Percentiles rank a stretch among this genome's conserved stretches.
phyloP scores from a whole-genome alignment of 176 grass and related monocot species.

The Triticum dicoccoides region DNA sequence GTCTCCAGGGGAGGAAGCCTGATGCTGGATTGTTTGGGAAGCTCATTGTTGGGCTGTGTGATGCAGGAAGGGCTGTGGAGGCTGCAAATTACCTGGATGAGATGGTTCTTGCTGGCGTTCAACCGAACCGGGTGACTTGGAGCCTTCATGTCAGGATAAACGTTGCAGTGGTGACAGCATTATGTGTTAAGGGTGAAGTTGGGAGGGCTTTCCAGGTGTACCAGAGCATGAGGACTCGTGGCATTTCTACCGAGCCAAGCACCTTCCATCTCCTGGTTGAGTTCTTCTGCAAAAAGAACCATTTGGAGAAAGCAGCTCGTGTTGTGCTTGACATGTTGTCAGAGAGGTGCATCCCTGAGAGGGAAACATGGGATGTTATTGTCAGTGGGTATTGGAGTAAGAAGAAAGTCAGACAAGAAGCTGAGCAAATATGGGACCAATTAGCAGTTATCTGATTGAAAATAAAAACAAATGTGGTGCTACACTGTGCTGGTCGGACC shows the following conservation, averaged over 20 bases:
- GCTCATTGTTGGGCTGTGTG: conserved; percentile 62
- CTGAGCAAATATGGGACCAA: conserved; percentile 41
- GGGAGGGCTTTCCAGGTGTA: conserved; percentile 68
- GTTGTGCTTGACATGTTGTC: conserved; percentile 75
- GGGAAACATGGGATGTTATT: conserved; percentile 59
- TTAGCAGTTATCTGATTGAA: conserved; percentile 31
- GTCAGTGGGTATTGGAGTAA: conserved; percentile 60
- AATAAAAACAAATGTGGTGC: conserved; percentile 1
- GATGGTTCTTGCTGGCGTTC: conserved; percentile 66
- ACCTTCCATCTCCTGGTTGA: conserved; percentile 66
- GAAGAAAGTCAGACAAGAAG: conserved; percentile 51
- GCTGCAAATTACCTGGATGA: conserved; percentile 89
- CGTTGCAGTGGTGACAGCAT: conserved; percentile 54
- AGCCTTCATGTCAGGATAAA: conserved; percentile 75
- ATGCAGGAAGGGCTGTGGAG: conserved; percentile 50
- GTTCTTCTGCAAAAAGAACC: conserved; percentile 59
- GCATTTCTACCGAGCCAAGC: conserved; percentile 61
- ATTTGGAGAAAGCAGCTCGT: conserved; percentile 54
- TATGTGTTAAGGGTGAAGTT: conserved; percentile 47
- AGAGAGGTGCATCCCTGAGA: conserved; percentile 73
- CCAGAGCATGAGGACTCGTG: conserved; percentile 57
- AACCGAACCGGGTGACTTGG: conserved; percentile 77
- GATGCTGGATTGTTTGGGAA: conserved; percentile 82
- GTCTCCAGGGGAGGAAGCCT: conserved; percentile 78
- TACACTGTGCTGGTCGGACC: conserved; percentile 13